A percentile compares a stretch with the other conserved stretches of the same genome.
Conservation (phyloP, 345 rosid genomes). For the Gossypium bickii region DNA sequence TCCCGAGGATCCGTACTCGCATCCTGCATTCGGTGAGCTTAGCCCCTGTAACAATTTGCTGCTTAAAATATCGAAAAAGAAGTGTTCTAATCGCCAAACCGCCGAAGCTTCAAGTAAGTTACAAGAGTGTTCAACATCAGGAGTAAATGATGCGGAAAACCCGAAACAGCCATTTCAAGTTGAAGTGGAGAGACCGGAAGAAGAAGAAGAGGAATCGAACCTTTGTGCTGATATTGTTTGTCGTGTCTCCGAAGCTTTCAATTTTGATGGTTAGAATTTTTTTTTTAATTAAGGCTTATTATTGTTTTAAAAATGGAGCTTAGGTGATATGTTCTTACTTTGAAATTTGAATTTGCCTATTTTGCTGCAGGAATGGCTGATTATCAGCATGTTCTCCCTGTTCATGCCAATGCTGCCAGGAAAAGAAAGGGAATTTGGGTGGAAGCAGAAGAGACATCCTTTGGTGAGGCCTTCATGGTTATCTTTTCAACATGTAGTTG, state of each 20-base stretch:
- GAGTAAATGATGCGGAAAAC: constrained; percentile 10
- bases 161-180: constrained; percentile 16
- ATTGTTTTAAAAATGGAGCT: not conserved
- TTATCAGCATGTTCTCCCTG: constrained; percentile 87
- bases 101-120: constrained; percentile 16
- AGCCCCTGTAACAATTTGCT: constrained; percentile 49
- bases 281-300: not conserved
- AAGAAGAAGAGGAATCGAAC: constrained; percentile 17
- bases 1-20: constrained; percentile 86
- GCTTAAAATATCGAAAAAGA: constrained; percentile 50
- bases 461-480: constrained; percentile 36
- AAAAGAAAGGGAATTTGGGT: constrained; percentile 63
- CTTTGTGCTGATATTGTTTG: constrained; percentile 71
- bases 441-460: constrained; percentile 44
- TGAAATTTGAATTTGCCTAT: not conserved
- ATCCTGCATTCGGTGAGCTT: constrained; percentile 69
- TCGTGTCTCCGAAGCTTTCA: constrained; percentile 61
- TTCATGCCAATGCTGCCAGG: constrained; percentile 68
- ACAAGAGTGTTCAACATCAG: constrained; percentile 15
- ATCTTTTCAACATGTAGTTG: not conserved
- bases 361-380: constrained; percentile 78
- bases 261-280: constrained; percentile 56
- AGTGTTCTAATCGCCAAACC: constrained; percentile 19
- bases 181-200: constrained; percentile 25
- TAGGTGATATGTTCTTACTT: constrained; percentile 2